Base-by-base conservation (phyloP, 257 asterid genomes). In the Datura wrightii region DNA sequence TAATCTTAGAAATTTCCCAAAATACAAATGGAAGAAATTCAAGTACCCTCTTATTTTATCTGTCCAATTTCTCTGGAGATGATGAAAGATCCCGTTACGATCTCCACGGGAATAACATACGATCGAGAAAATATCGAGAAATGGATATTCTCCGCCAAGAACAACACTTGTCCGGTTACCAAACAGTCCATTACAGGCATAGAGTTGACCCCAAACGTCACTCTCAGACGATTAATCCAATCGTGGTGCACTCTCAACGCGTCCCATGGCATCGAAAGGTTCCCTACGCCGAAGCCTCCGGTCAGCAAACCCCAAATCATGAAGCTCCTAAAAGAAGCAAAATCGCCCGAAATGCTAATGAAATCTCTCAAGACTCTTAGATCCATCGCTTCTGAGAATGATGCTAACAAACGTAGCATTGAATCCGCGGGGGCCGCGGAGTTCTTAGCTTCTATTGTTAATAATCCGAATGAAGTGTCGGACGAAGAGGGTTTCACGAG, bases 181-280 rank as follows among this genome's bases (percentile, higher is more conserved):
- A 93, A 92, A 3, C 97, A 90, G 78, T 62, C 79, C 11, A 84
- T 94, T 3, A 31, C 67, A 3, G 87, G 82, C 86, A 59, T 84
- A 1, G 98, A 93, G 0, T 72, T 94, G 79, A 94, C 90, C 7
- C 99, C 97, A 0, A 94, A 94, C 88, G 85, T 93, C 88, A 94
- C 87, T 54, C 95, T 96, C 86, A 93, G 97, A 36, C 93, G 99
- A 6, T 86, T 94, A 1, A 94, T 96, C 83, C 97, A 94, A 41
- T 87, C 98, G 0, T 95, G 99, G 99, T 94, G 97, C 89, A 84
- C 94, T 19, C 86, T 93, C 88, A 89, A 94, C 83, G 91, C 94
- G 13, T 79, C 91, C 3, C 56, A 86, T 24, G 95, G 93, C 44
- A 83, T 95, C 83, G 89, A 93, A 18, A 87, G 98, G 85, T 93